Conservation (phyloP, 176 grass and related monocot species). For the Lolium multiflorum region DNA sequence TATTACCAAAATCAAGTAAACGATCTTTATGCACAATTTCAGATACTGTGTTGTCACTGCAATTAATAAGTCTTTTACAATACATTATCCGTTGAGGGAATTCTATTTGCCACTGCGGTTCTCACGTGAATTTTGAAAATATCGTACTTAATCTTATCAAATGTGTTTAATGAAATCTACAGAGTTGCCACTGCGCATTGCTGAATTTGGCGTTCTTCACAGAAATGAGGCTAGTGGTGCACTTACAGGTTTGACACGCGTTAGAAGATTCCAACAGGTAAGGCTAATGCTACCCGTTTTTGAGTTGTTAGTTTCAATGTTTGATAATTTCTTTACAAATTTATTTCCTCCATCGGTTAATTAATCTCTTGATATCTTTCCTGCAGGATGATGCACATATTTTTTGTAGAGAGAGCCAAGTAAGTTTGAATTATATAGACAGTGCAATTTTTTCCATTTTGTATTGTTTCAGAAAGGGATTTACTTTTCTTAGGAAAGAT, state of each 20-base stretch:
- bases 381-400: conserved; percentile 97
- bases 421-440: conserved; percentile 44
- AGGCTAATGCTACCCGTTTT: background rate
- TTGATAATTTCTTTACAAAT: background rate
- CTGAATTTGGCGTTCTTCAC: conserved; percentile 98
- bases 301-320: conserved; percentile 8
- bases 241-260: conserved; percentile 96
- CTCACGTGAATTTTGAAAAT: conserved; percentile 12
- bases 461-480: background rate
- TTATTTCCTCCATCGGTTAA: conserved; percentile 1
- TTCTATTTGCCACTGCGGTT: background rate
- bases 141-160: background rate
- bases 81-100: background rate
- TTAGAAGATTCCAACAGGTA: conserved; percentile 99
- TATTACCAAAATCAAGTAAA: background rate
- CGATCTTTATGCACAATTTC: background rate
- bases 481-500: background rate
- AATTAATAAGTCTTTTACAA: no score
- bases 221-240: conserved; percentile 96
- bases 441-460: background rate
- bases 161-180: conserved; percentile 41
- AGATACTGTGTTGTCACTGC: background rate
- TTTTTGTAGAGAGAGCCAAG: conserved; percentile 94
- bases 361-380: conserved; percentile 1
- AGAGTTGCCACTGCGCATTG: conserved; percentile 94